Evolutionary conservation across 352 stramenopile species (phyloP).

Genomic region (Aphanomyces invadans): DNA sequence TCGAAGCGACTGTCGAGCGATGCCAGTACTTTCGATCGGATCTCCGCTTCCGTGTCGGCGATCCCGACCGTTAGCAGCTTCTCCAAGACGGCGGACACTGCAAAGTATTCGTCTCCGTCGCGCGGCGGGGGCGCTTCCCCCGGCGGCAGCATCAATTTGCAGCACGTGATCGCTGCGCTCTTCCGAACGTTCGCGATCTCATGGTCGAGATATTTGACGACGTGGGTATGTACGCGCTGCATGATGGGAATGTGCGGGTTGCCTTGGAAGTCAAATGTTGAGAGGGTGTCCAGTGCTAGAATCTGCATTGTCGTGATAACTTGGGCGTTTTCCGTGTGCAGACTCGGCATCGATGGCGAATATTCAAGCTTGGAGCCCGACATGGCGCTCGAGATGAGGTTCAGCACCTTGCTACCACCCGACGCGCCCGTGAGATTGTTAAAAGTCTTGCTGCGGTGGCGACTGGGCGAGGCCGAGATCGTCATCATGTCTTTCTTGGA

Average conservation of each 20-base stretch:
- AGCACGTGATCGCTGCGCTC: slow-evolving; percentile 80
- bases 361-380: slow-evolving; percentile 11
- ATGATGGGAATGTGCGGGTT: slow-evolving; percentile 82
- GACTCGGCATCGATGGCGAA: slow-evolving; percentile 28
- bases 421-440: slow-evolving; percentile 33
- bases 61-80: slow-evolving; percentile 77
- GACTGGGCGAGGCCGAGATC: slow-evolving; percentile 28
- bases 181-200: slow-evolving; percentile 79
- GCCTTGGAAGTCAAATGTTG: slow-evolving; percentile 80
- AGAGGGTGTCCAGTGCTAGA: slow-evolving; percentile 74
- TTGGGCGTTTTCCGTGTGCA: slow-evolving; percentile 34
- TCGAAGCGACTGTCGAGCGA: slow-evolving; percentile 80
- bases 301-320: slow-evolving; percentile 71
- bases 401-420: slow-evolving; percentile 30
- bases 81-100: slow-evolving; percentile 69
- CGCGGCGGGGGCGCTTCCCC: slow-evolving; percentile 43
- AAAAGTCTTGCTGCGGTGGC: slow-evolving; percentile 63
- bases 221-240: slow-evolving; percentile 81
- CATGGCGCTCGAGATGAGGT: slow-evolving; percentile 19
- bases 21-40: slow-evolving; percentile 67
- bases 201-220: slow-evolving; percentile 83
- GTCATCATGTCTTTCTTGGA: slow-evolving; percentile 23
- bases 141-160: slow-evolving; percentile 66
- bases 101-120: slow-evolving; percentile 49
- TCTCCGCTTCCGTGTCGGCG: slow-evolving; percentile 77